These are phyloP conservation scores for Cryptosporidium sp. DNA, from an alignment of 169 alveolate species.

Conservation along the genomic window DNA sequence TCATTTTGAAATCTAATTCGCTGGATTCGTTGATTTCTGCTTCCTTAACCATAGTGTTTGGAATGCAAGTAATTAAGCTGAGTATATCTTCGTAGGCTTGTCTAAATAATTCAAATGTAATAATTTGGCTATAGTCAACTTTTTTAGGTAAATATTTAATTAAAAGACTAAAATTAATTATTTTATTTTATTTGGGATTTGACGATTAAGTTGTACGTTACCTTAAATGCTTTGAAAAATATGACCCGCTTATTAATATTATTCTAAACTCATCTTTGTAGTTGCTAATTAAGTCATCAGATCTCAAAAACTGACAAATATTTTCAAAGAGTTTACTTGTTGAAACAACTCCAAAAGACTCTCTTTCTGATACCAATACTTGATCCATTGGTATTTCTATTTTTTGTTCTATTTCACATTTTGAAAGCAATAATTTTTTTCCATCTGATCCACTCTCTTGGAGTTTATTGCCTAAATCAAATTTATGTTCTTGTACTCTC, in stretches of 20 bases:
- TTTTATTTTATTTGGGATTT: background rate
- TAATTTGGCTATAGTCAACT: background rate
- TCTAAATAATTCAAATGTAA: background rate
- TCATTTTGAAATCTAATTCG: background rate
- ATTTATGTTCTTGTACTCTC: background rate
- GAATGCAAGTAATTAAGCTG: slow-evolving; percentile 1
- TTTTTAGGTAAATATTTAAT: slow-evolving; percentile 1
- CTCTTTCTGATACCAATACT: background rate
- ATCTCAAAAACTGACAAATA: background rate
- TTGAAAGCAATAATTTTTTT: background rate
- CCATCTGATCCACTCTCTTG: background rate
- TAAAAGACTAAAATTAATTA: background rate
- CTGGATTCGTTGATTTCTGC: background rate
- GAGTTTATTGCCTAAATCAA: background rate
- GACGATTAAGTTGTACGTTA: background rate
- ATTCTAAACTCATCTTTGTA: background rate
- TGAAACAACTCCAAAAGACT: background rate
- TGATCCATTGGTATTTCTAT: slow-evolving; percentile 3
- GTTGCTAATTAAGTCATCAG: background rate
- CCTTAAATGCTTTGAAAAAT: slow-evolving; percentile 33
- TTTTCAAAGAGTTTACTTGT: slow-evolving; percentile 12
- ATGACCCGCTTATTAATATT: slow-evolving; percentile 6
- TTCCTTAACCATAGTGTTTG: slow-evolving; percentile 1
- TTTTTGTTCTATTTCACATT: slow-evolving; percentile 9
- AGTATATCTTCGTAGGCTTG: slow-evolving; percentile 41